These are phyloP conservation scores for Fusarium nematophilum DNA, from an alignment of 2,329 filamentous ascomycete genomes.

Conservation along the genomic window DNA sequence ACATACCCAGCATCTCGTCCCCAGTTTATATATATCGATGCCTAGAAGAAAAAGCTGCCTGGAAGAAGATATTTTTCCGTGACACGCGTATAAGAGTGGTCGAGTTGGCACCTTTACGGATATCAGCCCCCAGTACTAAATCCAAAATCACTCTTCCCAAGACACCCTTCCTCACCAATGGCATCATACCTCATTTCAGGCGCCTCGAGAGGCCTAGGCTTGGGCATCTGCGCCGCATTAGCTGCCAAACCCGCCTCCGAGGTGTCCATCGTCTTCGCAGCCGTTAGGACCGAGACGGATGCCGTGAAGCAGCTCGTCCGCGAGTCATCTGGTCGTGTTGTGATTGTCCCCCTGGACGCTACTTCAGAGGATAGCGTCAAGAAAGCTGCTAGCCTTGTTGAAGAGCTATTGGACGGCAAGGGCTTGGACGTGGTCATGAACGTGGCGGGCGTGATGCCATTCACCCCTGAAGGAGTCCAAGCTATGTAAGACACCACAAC, in stretches of 20 bases:
- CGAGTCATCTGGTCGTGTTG: conserved; percentile 30
- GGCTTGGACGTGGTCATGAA: conserved; percentile 60
- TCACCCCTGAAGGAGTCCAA: neutral
- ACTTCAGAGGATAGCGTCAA: conserved; percentile 46
- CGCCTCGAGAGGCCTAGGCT: neutral
- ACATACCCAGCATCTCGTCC: neutral
- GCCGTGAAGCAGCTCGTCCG: neutral
- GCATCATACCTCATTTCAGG: conserved; percentile 5
- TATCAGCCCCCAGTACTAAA: too few relatives aligned
- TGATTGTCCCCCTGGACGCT: conserved; percentile 48
- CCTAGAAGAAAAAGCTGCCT: too few relatives aligned
- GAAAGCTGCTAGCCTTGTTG: conserved; percentile 47
- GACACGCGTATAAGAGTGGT: too few relatives aligned
- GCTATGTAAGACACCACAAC: too few relatives aligned
- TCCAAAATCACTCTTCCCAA: too few relatives aligned
- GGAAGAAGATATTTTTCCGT: too few relatives aligned
- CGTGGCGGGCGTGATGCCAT: conserved; percentile 48
- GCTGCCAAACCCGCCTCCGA: conserved; percentile 4
- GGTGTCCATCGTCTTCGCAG: conserved; percentile 3
- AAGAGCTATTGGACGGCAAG: conserved; percentile 46
- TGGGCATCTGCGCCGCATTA: neutral
- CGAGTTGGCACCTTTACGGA: too few relatives aligned
- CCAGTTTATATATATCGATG: too few relatives aligned
- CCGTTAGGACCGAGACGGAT: neutral
- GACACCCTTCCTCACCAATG: neutral